Conservation (phyloP, 148 eudicot genomes). For the Vaccinium myrtillus region DNA sequence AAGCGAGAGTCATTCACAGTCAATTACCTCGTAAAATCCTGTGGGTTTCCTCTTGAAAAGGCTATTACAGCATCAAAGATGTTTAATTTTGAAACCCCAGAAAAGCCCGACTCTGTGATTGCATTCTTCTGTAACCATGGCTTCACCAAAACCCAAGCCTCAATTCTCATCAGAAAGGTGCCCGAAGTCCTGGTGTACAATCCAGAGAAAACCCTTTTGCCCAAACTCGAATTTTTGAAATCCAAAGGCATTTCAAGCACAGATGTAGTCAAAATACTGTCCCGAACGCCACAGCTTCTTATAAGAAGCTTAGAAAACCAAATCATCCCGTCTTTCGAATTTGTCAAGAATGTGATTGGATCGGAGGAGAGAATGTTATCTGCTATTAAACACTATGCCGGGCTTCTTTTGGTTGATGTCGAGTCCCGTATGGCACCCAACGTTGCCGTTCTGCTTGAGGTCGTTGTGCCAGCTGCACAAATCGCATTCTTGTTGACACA, state of each 20-base stretch:
- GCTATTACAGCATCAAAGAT: background rate
- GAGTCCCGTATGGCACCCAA: background rate
- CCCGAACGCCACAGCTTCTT: background rate
- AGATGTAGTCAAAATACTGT: background rate
- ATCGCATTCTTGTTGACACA: background rate
- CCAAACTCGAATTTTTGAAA: slow-evolving; percentile 3
- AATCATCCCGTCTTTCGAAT: slow-evolving; percentile 7
- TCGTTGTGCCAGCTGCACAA: background rate
- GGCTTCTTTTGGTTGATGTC: background rate
- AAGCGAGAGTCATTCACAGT: background rate
- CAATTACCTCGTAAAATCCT: slow-evolving; percentile 13
- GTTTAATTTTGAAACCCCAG: background rate
- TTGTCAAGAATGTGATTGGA: background rate
- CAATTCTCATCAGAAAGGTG: background rate
- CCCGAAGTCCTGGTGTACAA: background rate
- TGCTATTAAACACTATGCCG: slow-evolving; percentile 6
- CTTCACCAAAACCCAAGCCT: slow-evolving; percentile 13
- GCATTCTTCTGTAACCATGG: slow-evolving; percentile 12
- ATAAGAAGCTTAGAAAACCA: background rate
- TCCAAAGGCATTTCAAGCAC: slow-evolving; percentile 13
- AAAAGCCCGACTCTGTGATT: background rate
- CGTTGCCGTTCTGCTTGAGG: background rate
- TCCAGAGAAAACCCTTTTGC: slow-evolving; percentile 21
- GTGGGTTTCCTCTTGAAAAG: slow-evolving; percentile 6
- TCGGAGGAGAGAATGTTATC: background rate